Percentiles rank a stretch among this genome's conserved stretches.
Evolutionary conservation across 306 rosid genomes (phyloP).

Genomic region (Sicyos baderoa): DNA sequence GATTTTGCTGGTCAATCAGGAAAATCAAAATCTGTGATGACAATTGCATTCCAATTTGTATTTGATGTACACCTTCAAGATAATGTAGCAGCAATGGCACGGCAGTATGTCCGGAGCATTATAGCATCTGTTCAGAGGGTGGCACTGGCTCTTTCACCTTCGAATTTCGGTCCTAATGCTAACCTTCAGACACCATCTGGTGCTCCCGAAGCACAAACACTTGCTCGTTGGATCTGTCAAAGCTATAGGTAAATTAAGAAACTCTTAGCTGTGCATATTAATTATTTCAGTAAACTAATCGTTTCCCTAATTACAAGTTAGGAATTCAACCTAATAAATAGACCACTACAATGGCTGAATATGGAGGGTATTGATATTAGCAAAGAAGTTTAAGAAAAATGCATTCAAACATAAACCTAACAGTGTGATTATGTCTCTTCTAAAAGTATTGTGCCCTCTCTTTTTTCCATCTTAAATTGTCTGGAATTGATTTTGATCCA

Average conservation of each 20-base stretch:
- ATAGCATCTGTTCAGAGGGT: slow-evolving; percentile 95
- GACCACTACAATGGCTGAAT: neutral
- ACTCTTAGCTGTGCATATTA: neutral
- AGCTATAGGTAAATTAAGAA: slow-evolving; percentile 35
- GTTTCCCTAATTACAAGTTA: neutral
- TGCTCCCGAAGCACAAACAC: slow-evolving; percentile 84
- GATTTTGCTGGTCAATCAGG: slow-evolving; percentile 51
- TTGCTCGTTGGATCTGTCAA: slow-evolving; percentile 74
- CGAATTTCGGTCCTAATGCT: slow-evolving; percentile 48
- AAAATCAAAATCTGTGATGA: slow-evolving; percentile 86
- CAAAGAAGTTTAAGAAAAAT: neutral
- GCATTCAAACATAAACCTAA: neutral
- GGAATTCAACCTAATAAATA: neutral
- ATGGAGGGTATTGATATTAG: neutral
- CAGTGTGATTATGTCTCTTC: neutral
- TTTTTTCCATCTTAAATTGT: neutral
- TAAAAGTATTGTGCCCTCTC: neutral
- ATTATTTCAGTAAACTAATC: neutral
- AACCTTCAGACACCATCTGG: slow-evolving; percentile 66
- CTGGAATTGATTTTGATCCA: neutral
- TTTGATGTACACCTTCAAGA: slow-evolving; percentile 88
- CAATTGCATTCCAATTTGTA: slow-evolving; percentile 96
- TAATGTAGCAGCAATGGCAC: slow-evolving; percentile 72
- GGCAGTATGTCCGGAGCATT: slow-evolving; percentile 83
- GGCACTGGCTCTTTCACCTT: slow-evolving; percentile 85